Percentiles rank a stretch among this genome's conserved stretches.
Conservation (phyloP, 2,329 filamentous ascomycete species). For the Curvularia sp. region DNA sequence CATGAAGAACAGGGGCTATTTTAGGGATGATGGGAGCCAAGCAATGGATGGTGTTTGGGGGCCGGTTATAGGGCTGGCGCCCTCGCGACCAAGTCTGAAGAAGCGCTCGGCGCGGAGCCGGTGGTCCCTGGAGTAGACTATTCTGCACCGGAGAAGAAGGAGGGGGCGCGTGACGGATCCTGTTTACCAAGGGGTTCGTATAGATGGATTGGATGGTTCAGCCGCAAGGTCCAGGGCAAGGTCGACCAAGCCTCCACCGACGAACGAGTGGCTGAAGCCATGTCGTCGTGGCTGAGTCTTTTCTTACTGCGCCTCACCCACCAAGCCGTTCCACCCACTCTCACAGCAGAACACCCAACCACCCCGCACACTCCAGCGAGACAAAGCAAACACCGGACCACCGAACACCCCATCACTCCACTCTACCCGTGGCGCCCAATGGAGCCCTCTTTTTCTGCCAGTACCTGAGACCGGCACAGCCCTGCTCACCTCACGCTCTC, state of each 20-base stretch:
- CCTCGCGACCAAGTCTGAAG: background rate
- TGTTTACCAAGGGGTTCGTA: background rate
- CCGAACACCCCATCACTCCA: background rate
- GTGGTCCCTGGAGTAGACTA: constrained; percentile 2
- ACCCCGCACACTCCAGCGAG: background rate
- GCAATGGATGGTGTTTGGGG: constrained; percentile 1
- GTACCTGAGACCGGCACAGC: constrained; percentile 31
- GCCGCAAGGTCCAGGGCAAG: background rate
- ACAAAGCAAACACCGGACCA: constrained; percentile 1
- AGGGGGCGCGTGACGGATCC: background rate
- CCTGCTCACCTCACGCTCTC: constrained; percentile 18
- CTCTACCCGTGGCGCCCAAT: constrained; percentile 23
- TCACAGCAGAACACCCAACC: constrained; percentile 10
- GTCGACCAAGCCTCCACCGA: background rate
- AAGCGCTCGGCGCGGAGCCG: background rate
- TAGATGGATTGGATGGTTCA: background rate
- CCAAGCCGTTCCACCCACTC: constrained; percentile 9
- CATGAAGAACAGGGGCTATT: constrained; percentile 24
- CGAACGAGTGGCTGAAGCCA: background rate
- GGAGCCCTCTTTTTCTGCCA: constrained; percentile 36
- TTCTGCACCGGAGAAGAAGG: background rate
- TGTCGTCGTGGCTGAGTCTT: background rate
- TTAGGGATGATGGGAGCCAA: constrained; percentile 13
- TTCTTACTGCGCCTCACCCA: constrained; percentile 8
- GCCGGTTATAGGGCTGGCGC: constrained; percentile 9